Base-by-base conservation (phyloP, 768 basidiomycete genomes). In the Rhizopogon vinicolor region DNA sequence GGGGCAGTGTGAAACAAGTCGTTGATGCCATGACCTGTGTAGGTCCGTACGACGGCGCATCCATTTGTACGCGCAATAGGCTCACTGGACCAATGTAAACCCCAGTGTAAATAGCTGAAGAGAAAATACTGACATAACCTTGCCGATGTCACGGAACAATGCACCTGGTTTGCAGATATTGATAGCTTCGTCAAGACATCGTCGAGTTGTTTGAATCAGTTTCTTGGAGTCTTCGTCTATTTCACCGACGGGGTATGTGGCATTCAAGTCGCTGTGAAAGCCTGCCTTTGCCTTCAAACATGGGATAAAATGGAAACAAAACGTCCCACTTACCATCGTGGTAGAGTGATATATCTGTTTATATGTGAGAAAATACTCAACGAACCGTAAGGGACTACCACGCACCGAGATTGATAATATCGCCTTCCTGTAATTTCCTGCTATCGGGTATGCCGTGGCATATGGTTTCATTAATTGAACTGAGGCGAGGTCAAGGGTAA, bases 371-470 rank as follows among this genome's bases (percentile, higher is more conserved):
- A 58, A 58, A 39, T 44, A 55, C 52, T 48, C 44, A 55, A 56
- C 37, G 40, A 54, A 39, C 43, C 42, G 51, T 1, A 39, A 52
- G 41, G 37, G 54, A 41, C 51, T 56, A 41, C 51, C 54, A 67
- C 77, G 56, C 58, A 87, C 91, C 94, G 51, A 99, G 84, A 72
- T 99, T 99, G 68, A 98, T 76, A 61, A 98, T 98, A 72, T 99
- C 97, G 16, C 97, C 97, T 60, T 98, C 92, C 63, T 80, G 80
- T 60, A 94, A 71, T 63, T 84, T 87, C 58, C 90, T 75, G 65
- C 88, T 79, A 74, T 96, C 93, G 39, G 95, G 94, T 58, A 96
- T 95, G 54, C 96, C 97, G 69, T 99, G 97, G 70, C 97, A 98
- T 63, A 99, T 95, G 50, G 83, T 89, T 71, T 98, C 96, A 69